Evolutionary conservation across 2,329 filamentous ascomycete genomes (phyloP).

Genomic region (Claviceps pusilla): DNA sequence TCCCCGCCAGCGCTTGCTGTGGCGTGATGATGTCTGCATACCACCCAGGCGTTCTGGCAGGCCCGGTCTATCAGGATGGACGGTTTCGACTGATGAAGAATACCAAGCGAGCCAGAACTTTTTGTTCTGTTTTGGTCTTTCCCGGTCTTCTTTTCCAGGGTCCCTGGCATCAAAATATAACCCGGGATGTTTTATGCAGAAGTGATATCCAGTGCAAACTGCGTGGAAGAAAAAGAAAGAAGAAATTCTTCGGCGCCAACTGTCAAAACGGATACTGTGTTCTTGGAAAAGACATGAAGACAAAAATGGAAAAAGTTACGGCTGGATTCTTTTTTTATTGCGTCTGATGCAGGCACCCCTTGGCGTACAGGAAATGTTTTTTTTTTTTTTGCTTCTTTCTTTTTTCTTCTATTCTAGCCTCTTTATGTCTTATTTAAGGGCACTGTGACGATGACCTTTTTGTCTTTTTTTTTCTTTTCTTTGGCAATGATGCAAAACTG

Average conservation of each 20-base stretch:
- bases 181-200: neutral
- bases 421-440: too few species aligned
- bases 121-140: neutral
- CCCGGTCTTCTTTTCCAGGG: neutral
- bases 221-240: too few species aligned
- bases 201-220: neutral
- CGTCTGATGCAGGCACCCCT: neutral
- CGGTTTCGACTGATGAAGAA: neutral
- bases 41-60: neutral
- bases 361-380: neutral
- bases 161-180: neutral
- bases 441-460: neutral
- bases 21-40: conserved; percentile 4
- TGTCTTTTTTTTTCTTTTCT: neutral
- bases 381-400: too few species aligned
- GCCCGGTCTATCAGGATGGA: neutral
- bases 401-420: too few species aligned
- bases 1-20: neutral
- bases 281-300: too few species aligned
- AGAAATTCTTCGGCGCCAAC: neutral
- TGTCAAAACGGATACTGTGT: neutral
- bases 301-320: too few species aligned
- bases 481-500: neutral
- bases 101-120: neutral
- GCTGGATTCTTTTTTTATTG: neutral